phyloP scores from a whole-genome alignment of 306 rosid genomes.

The Fagus crenata region DNA sequence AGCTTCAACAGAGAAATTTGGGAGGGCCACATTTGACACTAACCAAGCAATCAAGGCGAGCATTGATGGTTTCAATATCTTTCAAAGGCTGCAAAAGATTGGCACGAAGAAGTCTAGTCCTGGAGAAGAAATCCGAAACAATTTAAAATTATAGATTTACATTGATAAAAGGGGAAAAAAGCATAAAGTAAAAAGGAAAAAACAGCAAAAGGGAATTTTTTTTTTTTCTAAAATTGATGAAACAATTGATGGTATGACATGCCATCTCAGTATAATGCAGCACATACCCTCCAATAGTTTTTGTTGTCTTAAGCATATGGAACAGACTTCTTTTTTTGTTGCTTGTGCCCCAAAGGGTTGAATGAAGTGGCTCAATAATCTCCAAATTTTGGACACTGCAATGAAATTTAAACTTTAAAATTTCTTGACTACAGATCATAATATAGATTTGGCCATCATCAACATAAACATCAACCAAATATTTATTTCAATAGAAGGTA shows the following conservation, averaged over 20 bases:
- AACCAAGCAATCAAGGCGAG: slow-evolving; percentile 96
- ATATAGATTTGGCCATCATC: background rate
- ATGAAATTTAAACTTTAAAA: slow-evolving; percentile 31
- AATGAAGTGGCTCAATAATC: slow-evolving; percentile 84
- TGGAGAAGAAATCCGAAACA: slow-evolving; percentile 43
- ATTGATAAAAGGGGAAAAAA: background rate
- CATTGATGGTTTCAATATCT: slow-evolving; percentile 87
- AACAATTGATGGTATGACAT: background rate
- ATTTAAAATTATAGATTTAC: slow-evolving; percentile 28
- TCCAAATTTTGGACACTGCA: slow-evolving; percentile 94
- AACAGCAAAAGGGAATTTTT: no score
- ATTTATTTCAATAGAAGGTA: background rate
- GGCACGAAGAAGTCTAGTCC: slow-evolving; percentile 98
- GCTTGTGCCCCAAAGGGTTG: slow-evolving; percentile 73
- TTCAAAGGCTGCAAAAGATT: slow-evolving; percentile 95
- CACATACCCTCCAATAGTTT: slow-evolving; percentile 95
- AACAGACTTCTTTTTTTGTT: slow-evolving; percentile 88
- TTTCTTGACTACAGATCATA: slow-evolving; percentile 12
- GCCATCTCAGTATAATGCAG: slow-evolving; percentile 28
- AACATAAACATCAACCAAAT: background rate
- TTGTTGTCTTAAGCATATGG: slow-evolving; percentile 91
- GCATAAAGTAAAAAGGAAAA: background rate
- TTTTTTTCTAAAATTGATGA: background rate
- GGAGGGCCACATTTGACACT: slow-evolving; percentile 38
- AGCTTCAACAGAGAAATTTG: slow-evolving; percentile 18